These are phyloP conservation scores for Wickerhamiella alocasiicola DNA, from an alignment of 805 yeast genomes.

Conservation along the genomic window DNA sequence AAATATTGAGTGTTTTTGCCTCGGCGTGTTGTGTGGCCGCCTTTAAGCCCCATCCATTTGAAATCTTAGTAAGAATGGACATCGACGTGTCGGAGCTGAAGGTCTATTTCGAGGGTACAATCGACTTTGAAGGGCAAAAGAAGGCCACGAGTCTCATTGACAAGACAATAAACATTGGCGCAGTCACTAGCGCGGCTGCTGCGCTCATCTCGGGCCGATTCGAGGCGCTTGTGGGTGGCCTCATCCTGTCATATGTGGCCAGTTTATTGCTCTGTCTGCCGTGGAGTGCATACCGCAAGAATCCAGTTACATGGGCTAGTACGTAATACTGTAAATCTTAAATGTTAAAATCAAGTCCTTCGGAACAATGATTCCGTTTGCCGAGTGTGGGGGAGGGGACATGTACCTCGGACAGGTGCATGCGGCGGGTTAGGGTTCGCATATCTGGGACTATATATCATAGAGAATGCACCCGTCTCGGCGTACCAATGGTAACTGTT, in stretches of 20 bases:
- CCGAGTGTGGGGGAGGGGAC: background rate
- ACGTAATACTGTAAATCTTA: background rate
- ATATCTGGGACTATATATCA: too few species aligned
- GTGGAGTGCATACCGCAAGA: slow-evolving; percentile 16
- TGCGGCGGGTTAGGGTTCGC: background rate
- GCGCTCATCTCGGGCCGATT: slow-evolving; percentile 16
- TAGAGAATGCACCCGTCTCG: too few species aligned
- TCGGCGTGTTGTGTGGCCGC: too few species aligned
- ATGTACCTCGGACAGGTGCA: slow-evolving; percentile 5
- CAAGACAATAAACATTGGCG: slow-evolving; percentile 14
- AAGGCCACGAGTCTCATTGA: slow-evolving; percentile 9
- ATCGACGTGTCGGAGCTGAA: slow-evolving; percentile 17
- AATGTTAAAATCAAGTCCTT: too few species aligned
- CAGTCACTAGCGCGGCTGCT: slow-evolving; percentile 13
- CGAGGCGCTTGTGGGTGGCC: slow-evolving; percentile 12
- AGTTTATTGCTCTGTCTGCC: slow-evolving; percentile 18
- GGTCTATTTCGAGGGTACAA: slow-evolving; percentile 18
- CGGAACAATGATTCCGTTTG: too few species aligned
- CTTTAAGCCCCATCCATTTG: too few species aligned
- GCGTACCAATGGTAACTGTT: slow-evolving; percentile 3
- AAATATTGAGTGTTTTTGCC: too few species aligned
- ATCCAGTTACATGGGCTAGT: slow-evolving; percentile 17
- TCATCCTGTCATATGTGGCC: slow-evolving; percentile 13
- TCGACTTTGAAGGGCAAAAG: slow-evolving; percentile 22
- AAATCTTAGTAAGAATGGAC: slow-evolving; percentile 7